Evolutionary conservation across 768 basidiomycete species (phyloP), one percentile per base, ranked within the genome.

Genomic region (Leucosporidium yakuticum): DNA sequence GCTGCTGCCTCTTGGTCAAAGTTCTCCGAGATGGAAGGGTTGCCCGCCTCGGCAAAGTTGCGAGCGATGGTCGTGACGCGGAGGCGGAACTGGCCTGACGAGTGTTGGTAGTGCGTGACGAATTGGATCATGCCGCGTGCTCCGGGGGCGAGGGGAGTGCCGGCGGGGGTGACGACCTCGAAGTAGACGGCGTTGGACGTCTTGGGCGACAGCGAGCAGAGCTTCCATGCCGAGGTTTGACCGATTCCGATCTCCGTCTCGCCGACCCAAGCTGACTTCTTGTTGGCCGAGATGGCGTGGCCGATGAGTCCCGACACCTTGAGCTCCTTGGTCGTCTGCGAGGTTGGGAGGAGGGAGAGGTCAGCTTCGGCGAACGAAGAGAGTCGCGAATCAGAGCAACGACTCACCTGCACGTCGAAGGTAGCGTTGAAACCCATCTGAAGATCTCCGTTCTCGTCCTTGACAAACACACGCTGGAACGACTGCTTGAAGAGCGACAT

Each of bases 181-280:
- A 99, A 97, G 81, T 98, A 99, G 47, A 95, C 91, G 34, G 87
- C 95, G 59, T 88, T 84, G 1, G 95, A 87, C 2, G 92, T 91
- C 64, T 84, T 87, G 6, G 92, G 91, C 0, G 86, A 91, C 71
- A 99, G 84, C 61, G 87, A 83, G 81, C 95, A 96, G 74, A 98
- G 85, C 80, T 91, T 96, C 96, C 96, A 99, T 1, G 93, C 95
- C 15, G 95, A 96, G 0, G 96, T 99, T 78, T 94, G 91, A 39
- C 94, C 95, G 69, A 99, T 95, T 77, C 96, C 96, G 68, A 99
- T 98, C 79, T 98, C 96, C 0, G 96, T 98, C 81, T 99, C 96
- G 68, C 95, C 96, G 23, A 99, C 96, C 76, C 91, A 96, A 0
- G 85, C 86, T 0, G 92, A 92, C 78, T 98, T 97, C 81, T 98